These are phyloP conservation scores for Phytophthora colocasiae DNA, from an alignment of 352 stramenopile genomes.

Conservation along the genomic window DNA sequence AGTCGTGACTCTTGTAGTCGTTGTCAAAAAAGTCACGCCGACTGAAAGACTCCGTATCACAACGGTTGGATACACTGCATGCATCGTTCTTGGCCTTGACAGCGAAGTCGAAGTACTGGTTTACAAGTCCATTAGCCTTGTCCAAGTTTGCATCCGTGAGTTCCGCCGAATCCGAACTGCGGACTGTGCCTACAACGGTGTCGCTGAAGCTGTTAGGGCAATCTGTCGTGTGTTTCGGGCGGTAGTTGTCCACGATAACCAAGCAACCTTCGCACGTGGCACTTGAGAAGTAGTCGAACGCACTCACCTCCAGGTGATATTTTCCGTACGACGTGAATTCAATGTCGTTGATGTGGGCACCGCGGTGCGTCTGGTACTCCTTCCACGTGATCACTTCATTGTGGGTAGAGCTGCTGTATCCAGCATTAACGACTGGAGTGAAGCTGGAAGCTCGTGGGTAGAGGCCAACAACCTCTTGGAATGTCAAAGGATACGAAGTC, in stretches of 20 bases:
- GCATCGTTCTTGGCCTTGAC: constrained; percentile 56
- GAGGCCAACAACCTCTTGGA: constrained; percentile 17
- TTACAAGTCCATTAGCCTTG: constrained; percentile 28
- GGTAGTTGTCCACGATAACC: constrained; percentile 59
- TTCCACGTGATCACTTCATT: constrained; percentile 47
- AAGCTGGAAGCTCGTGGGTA: constrained; percentile 15
- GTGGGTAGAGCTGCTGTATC: background rate
- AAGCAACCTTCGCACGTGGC: constrained; percentile 62
- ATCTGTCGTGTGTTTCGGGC: constrained; percentile 41
- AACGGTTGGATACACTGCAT: constrained; percentile 21
- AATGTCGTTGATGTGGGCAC: constrained; percentile 50
- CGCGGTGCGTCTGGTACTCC: constrained; percentile 54
- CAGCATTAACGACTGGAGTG: constrained; percentile 12
- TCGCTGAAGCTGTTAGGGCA: constrained; percentile 60
- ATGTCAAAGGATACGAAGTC: constrained; percentile 16
- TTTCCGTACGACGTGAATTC: constrained; percentile 55
- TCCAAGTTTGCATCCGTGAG: constrained; percentile 46
- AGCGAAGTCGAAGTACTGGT: constrained; percentile 51
- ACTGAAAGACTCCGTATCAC: too few relatives aligned
- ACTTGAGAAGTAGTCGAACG: constrained; percentile 53
- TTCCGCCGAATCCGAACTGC: constrained; percentile 12
- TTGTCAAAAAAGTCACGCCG: constrained; percentile 45
- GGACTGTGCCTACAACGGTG: constrained; percentile 11
- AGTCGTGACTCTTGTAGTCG: constrained; percentile 23
- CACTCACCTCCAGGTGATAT: constrained; percentile 59